A percentile compares a stretch with the other conserved stretches of the same genome.
Evolutionary conservation across 2,329 filamentous ascomycete genomes (phyloP).

Genomic region (Claviceps africana): DNA sequence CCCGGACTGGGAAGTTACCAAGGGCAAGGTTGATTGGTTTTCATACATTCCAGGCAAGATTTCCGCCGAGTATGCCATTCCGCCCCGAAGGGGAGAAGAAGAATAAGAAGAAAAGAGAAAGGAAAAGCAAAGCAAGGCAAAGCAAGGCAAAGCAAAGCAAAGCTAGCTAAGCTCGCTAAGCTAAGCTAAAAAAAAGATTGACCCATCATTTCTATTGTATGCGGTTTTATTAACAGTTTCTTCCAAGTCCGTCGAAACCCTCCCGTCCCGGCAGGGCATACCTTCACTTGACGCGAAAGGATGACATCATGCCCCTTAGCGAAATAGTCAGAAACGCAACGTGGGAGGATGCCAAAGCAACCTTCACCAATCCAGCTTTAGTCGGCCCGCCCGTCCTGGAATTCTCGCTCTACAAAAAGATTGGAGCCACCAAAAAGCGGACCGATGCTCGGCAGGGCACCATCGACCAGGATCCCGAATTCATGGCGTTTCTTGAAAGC

Average conservation of each 20-base stretch:
- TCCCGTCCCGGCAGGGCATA: constrained; percentile 72
- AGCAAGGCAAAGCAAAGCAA: no score
- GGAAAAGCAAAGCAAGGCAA: no score
- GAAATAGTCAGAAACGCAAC: constrained; percentile 52
- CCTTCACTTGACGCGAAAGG: constrained; percentile 61
- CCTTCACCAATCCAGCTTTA: constrained; percentile 55
- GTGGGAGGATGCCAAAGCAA: constrained; percentile 74
- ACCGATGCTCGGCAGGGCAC: constrained; percentile 80
- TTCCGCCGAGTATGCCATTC: constrained; percentile 57
- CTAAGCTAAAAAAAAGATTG: no score
- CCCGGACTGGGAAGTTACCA: constrained; percentile 66
- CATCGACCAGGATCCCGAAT: constrained; percentile 92
- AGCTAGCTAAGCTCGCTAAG: no score
- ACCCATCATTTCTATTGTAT: no score
- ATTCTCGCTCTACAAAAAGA: constrained; percentile 70
- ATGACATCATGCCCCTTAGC: constrained; percentile 52
- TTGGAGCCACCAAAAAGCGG: constrained; percentile 59
- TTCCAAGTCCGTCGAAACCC: constrained; percentile 60
- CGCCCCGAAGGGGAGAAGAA: no score
- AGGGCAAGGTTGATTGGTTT: constrained; percentile 75
- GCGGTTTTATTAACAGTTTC: constrained; percentile 5
- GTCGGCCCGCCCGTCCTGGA: constrained; percentile 70
- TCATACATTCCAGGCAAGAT: constrained; percentile 54
- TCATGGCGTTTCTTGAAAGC: constrained; percentile 80
- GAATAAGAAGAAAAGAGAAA: no score